These are phyloP conservation scores for Fusarium solani-melongenae DNA, from an alignment of 2,329 filamentous ascomycete species.

Conservation along the genomic window DNA sequence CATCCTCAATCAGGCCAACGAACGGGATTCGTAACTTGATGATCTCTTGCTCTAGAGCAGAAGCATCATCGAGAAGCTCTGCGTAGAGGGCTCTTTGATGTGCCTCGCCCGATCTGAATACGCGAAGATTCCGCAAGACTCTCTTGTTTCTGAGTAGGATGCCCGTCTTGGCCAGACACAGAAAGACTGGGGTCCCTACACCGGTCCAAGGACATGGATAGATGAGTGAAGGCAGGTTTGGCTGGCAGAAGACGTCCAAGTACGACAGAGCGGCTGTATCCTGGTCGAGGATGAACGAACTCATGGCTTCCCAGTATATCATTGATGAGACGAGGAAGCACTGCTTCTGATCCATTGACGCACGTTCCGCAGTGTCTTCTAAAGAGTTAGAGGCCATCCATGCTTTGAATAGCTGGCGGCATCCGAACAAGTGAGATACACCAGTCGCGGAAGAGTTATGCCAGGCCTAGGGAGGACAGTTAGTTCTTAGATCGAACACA, in stretches of 20 bases:
- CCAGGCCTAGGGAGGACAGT: conserved; percentile 12
- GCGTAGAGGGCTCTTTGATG: not conserved
- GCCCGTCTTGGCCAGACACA: conserved; percentile 7
- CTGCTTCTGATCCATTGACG: not conserved
- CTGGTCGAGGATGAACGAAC: conserved; percentile 26
- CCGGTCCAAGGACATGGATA: conserved; percentile 30
- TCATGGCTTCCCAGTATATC: conserved; percentile 35
- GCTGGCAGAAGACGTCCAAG: conserved; percentile 7
- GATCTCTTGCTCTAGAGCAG: not conserved
- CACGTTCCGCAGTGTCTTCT: not conserved
- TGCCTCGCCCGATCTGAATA: conserved; percentile 4
- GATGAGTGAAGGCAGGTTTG: not conserved
- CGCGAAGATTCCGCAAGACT: not conserved
- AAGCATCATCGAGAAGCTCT: conserved; percentile 10
- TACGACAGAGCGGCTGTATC: conserved; percentile 9
- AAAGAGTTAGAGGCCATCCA: conserved; percentile 12
- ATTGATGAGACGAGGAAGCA: conserved; percentile 23
- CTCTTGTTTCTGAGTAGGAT: conserved; percentile 15
- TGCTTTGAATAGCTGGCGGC: conserved; percentile 13
- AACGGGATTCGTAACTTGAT: conserved; percentile 4
- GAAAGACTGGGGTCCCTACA: conserved; percentile 12
- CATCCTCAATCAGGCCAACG: conserved; percentile 13
- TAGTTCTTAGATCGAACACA: too few relatives aligned
- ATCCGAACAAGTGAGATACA: conserved; percentile 20
- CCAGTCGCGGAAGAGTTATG: conserved; percentile 17